Conservation (phyloP, 2,329 filamentous ascomycete species). For the Exophiala sp. region DNA sequence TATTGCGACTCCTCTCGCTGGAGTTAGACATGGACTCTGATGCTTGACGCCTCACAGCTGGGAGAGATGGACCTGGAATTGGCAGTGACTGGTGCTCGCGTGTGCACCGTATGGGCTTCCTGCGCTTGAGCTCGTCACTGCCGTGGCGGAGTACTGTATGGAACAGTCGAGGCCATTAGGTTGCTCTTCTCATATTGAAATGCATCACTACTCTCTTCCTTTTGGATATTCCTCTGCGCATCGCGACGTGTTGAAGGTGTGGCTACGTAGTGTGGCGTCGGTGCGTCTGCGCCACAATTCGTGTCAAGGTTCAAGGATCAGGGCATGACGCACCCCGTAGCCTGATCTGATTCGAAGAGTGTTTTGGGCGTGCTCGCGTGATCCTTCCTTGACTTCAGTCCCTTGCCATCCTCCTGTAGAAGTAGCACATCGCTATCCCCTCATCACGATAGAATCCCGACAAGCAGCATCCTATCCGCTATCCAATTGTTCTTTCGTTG, state of each 20-base stretch:
- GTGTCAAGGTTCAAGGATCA: no score
- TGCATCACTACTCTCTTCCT: conserved; percentile 1
- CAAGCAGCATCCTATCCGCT: no score
- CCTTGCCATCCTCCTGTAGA: no score
- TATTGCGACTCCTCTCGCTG: conserved; percentile 14
- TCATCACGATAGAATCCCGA: no score
- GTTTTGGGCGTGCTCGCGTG: no score
- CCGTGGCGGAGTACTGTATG: neutral
- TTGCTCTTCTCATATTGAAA: conserved; percentile 3
- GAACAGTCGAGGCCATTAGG: conserved; percentile 7
- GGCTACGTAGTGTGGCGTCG: no score
- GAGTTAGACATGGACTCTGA: conserved; percentile 15
- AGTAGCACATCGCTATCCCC: no score
- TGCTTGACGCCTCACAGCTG: conserved; percentile 22
- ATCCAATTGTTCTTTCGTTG: no score
- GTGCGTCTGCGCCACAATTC: no score
- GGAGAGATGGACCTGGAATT: conserved; percentile 8
- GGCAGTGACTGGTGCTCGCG: conserved; percentile 21
- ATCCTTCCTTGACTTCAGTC: no score
- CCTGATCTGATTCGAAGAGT: no score
- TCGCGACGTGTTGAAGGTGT: neutral
- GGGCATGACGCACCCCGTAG: no score
- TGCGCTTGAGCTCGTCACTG: conserved; percentile 24
- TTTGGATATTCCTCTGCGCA: neutral
- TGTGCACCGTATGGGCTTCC: neutral